Base-by-base conservation (phyloP, 2,329 filamentous ascomycete species). In the Myriosclerotinia curreyana region DNA sequence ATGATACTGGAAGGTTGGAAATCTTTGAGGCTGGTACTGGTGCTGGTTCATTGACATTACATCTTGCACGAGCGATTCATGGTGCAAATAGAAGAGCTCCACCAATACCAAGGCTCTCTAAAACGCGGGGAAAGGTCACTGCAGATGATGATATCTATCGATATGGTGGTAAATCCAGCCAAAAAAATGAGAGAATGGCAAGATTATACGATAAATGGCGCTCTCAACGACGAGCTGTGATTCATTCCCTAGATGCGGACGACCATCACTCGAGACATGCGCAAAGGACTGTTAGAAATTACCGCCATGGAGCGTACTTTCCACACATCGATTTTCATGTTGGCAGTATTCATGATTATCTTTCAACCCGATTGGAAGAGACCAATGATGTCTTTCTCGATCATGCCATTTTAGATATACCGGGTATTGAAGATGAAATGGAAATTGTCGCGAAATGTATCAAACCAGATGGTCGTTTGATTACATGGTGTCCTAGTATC, bases 1-100 rank as follows among this genome's bases (percentile, higher is more conserved):
- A 59, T 11, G 46, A 72, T 25, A 17, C 11, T 49, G 46, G 15
- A 11, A 83, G 81, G 0, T 75, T 93, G 15, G 89, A 94, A 73
- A 90, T 95, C 52, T 86, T 95, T 60, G 91, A 95, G 76, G 90
- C 90, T 54, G 91, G 91, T 20, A 95, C 91, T 4, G 91, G 91
- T n/a, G 90, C 93, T 79, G 91, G 91, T 65, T 87, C 88, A 42
- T 76, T 95, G 65, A 94, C 90, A 0, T 76, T 95, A 5, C 85
- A 93, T 72, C 80, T 95, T 28, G 86, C 90, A 38, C 83, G 89
- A 60, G 89, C 90, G 3, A 84, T 95, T 53, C 88, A 93, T 73
- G 90, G 84, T 52, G 88, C 86, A 22, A 93, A 93, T 71, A 77
- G 83, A 2, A 76, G 79, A 4, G 77, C 82, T 7, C 80, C 82